phyloP scores from a whole-genome alignment of 192 early-diverging fungal genomes.

The Backusella psychrophila region DNA sequence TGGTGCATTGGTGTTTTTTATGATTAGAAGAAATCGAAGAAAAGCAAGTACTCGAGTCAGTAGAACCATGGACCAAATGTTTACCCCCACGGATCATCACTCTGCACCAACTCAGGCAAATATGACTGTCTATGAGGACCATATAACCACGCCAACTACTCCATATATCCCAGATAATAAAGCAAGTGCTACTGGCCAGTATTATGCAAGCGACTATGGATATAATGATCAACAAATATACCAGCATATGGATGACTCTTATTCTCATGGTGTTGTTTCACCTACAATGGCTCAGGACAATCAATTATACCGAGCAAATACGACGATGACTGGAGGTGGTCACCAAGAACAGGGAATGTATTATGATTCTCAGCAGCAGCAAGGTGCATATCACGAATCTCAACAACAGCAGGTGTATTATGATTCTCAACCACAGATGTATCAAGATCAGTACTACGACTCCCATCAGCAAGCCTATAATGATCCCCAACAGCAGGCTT shows the following conservation, averaged over 20 bases:
- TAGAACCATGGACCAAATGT: constrained; percentile 4
- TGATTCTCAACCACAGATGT: background rate
- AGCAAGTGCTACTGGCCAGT: background rate
- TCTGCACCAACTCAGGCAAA: background rate
- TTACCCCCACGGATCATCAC: background rate
- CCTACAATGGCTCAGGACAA: background rate
- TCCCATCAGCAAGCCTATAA: background rate
- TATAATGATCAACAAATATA: background rate
- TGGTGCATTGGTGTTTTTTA: constrained; percentile 5
- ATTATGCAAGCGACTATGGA: constrained; percentile 1
- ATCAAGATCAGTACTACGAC: background rate
- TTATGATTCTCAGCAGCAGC: constrained; percentile 4
- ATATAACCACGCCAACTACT: background rate
- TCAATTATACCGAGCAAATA: background rate
- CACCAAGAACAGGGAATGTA: constrained; percentile 3
- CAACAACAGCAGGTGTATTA: background rate
- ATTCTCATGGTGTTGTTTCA: background rate
- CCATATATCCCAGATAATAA: constrained; percentile 1
- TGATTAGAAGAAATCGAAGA: constrained; percentile 12
- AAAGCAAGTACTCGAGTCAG: constrained; percentile 12
- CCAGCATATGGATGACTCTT: background rate
- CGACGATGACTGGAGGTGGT: background rate
- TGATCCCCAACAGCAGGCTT: constrained; percentile 1
- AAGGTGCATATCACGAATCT: background rate
- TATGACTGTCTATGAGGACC: background rate